Base-by-base conservation (phyloP, 176 grass and related monocot genomes). In the Aegilops bicornis region DNA sequence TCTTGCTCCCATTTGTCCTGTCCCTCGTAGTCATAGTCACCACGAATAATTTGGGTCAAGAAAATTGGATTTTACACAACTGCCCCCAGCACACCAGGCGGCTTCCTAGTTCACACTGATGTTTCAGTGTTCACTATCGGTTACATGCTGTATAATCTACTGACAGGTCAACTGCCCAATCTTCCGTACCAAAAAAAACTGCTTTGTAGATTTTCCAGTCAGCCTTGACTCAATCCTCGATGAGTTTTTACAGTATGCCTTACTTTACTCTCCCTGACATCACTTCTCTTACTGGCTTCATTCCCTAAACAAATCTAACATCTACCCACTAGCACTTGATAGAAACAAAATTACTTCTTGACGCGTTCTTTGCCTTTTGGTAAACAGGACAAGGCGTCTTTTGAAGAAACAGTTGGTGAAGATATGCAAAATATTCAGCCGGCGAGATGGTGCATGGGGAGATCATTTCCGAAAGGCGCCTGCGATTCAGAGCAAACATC, bases 91-190 rank as follows among this genome's bases (percentile, higher is more conserved):
- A 23, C 72, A 75, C 72, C 1, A 27, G 3, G 2, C 17, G 16
- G 9, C 45, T 76, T 7, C 12, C 35, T 82, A 7, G 54, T 83
- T 86, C 88, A 71, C 78, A 82, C 20, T 20, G 67, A 25, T 12
- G 15, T 70, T 48, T 75, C 42, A 75, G 40, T 10, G 14, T 50
- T 11, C 14, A 29, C 10, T 37, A 59, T 25, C 2, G 69, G 42
- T 50, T 20, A 6, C n/a, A n/a, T 62, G 63, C 71, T 69, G 31
- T 48, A 42, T 48, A 42, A 69, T 81, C 32, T 45, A 89, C 31
- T 50, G 39, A 35, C 17, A 78, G 65, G 79, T 83, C 64, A 88
- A 72, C 0, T 77, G 25, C 37, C 15, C 4, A 33, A 20, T 8
- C 52, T 45, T 14, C 60, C 40, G 14, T 48, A 17, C 77, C 77